phyloP scores from a whole-genome alignment of 495 filamentous ascomycete genomes.

The Daldinia bambusicola region DNA sequence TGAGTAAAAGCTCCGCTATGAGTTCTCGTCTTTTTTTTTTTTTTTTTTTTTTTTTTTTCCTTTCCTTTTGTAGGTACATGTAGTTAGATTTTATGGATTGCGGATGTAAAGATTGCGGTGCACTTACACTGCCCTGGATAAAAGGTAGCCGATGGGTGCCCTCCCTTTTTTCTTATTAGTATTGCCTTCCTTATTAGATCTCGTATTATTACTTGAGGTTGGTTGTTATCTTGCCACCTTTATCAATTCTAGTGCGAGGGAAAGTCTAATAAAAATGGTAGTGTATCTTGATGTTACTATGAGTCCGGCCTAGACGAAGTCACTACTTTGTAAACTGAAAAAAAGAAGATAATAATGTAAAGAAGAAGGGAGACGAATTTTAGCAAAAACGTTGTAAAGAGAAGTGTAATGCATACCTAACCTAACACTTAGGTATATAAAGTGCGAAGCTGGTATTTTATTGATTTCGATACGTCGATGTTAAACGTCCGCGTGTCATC shows the following conservation, averaged over 20 bases:
- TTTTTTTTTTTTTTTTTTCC: too few species aligned
- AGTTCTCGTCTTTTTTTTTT: not conserved
- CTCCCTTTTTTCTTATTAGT: constrained; percentile 2
- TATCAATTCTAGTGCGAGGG: not conserved
- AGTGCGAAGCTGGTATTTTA: constrained; percentile 20
- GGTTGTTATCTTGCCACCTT: not conserved
- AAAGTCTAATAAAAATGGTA: not conserved
- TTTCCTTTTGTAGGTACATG: too few species aligned
- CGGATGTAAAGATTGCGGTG: not conserved
- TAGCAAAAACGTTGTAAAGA: not conserved
- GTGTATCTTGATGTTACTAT: not conserved
- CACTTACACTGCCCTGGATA: not conserved
- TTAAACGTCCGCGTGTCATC: constrained; percentile 31
- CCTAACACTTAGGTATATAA: constrained; percentile 11
- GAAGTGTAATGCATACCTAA: constrained; percentile 3
- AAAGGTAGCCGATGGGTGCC: constrained; percentile 21
- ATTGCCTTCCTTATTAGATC: not conserved
- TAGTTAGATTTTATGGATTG: constrained; percentile 4
- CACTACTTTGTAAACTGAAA: not conserved
- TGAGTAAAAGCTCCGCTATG: not conserved
- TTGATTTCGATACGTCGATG: constrained; percentile 23
- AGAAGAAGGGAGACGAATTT: not conserved
- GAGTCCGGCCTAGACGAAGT: not conserved
- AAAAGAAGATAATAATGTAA: not conserved
- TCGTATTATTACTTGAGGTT: not conserved